Conservation (phyloP, 2,329 filamentous ascomycete genomes). For the Cladosporium sp. region DNA sequence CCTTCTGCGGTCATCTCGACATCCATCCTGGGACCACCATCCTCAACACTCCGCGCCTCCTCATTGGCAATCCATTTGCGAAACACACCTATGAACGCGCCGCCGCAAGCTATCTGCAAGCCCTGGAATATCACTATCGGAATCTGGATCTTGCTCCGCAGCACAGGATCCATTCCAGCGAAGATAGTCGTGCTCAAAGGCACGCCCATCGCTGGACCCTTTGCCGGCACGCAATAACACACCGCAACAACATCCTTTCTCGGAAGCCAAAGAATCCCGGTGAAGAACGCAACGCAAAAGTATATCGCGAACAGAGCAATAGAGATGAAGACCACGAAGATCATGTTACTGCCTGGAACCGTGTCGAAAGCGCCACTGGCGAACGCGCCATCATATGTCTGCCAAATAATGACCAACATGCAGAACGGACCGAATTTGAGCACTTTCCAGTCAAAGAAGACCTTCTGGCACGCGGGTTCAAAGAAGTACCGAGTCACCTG, state of each 20-base stretch:
- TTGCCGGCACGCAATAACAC: conserved; percentile 72
- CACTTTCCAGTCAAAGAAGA: conserved; percentile 51
- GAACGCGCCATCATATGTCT: conserved; percentile 67
- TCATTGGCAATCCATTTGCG: conserved; percentile 52
- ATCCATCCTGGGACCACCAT: background rate
- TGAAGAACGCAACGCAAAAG: conserved; percentile 60
- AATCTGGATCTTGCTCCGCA: conserved; percentile 61
- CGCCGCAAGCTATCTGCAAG: conserved; percentile 45
- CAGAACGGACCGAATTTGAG: conserved; percentile 48
- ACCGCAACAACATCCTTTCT: conserved; percentile 67
- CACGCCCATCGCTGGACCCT: conserved; percentile 70
- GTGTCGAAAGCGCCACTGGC: conserved; percentile 61
- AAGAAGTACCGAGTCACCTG: conserved; percentile 61
- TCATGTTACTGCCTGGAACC: conserved; percentile 60
- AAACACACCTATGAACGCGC: conserved; percentile 44
- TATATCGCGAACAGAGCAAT: conserved; percentile 65
- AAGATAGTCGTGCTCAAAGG: conserved; percentile 70
- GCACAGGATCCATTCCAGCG: conserved; percentile 54
- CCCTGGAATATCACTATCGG: conserved; percentile 61
- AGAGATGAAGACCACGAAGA: conserved; percentile 69
- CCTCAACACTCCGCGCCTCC: conserved; percentile 48
- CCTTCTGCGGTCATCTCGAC: conserved; percentile 6
- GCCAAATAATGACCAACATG: conserved; percentile 59
- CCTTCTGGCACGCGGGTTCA: conserved; percentile 53
- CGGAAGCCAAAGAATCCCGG: conserved; percentile 55